A percentile compares a stretch with the other conserved stretches of the same genome.
These are phyloP conservation scores for Bremia lactucae DNA, from an alignment of 352 stramenopile genomes.

Conservation along the genomic window DNA sequence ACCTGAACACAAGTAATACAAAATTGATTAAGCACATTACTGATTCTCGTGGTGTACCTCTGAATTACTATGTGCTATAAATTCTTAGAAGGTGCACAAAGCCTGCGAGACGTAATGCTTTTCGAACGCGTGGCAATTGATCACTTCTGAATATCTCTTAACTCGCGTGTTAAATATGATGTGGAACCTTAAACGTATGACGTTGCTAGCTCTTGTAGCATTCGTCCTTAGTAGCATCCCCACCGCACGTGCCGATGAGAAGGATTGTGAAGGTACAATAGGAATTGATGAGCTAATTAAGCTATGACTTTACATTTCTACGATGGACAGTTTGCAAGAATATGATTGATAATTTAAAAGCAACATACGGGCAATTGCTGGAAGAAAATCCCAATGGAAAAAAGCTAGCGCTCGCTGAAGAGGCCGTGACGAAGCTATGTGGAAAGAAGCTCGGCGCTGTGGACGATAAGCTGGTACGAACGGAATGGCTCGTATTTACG, in stretches of 20 bases:
- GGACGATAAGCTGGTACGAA: slow-evolving; percentile 85
- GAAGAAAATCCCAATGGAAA: slow-evolving; percentile 70
- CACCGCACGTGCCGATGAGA: slow-evolving; percentile 31
- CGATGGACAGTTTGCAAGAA: slow-evolving; percentile 86
- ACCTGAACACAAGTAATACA: slow-evolving; percentile 23
- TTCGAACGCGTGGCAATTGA: slow-evolving; percentile 12
- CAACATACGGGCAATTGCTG: slow-evolving; percentile 45
- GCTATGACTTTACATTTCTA: not conserved
- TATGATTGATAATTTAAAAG: slow-evolving; percentile 84
- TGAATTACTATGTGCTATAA: too few species aligned
- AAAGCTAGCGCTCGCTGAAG: slow-evolving; percentile 62
- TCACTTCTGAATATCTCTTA: slow-evolving; percentile 20
- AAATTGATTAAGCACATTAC: too few species aligned
- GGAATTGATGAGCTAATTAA: not conserved
- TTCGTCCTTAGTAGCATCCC: slow-evolving; percentile 33
- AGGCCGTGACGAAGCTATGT: slow-evolving; percentile 83
- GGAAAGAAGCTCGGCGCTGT: slow-evolving; percentile 75
- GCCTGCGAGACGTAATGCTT: slow-evolving; percentile 1
- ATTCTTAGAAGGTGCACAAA: too few species aligned
- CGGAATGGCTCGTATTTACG: too few species aligned
- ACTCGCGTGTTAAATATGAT: slow-evolving; percentile 28
- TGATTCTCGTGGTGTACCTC: too few species aligned
- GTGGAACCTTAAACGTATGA: slow-evolving; percentile 34
- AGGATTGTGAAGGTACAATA: slow-evolving; percentile 84
- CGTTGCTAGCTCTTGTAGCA: slow-evolving; percentile 59